phyloP scores from a whole-genome alignment of 2,329 filamentous ascomycete species.

The Cylindrodendrum hubeiense region DNA sequence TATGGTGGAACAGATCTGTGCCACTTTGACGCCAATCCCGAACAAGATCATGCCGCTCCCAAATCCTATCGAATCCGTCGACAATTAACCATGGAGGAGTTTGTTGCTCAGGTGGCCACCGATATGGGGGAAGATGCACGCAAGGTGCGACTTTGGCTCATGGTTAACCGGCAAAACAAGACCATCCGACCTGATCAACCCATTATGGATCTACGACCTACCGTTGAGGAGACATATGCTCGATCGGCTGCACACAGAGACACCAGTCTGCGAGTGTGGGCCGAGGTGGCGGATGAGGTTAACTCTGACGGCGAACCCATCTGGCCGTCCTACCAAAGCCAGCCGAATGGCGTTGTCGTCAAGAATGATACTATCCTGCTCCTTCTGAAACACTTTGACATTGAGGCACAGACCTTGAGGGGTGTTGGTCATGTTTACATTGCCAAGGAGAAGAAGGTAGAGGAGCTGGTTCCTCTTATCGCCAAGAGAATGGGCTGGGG shows the following conservation, averaged over 20 bases:
- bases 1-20: constrained; percentile 89
- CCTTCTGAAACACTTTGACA: constrained; percentile 93
- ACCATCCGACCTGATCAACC: constrained; percentile 92
- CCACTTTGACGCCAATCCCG: constrained; percentile 72
- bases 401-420: constrained; percentile 77
- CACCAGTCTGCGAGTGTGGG: constrained; percentile 85
- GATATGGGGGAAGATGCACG: constrained; percentile 77
- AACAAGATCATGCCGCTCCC: constrained; percentile 78
- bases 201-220: constrained; percentile 81
- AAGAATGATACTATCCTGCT: constrained; percentile 80
- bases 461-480: constrained; percentile 84
- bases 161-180: constrained; percentile 99
- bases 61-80: constrained; percentile 80
- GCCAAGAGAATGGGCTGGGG: constrained; percentile 88
- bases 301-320: constrained; percentile 75
- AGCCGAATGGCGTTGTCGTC: constrained; percentile 67
- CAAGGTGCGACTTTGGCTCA: constrained; percentile 88
- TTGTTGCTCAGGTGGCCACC: constrained; percentile 77
- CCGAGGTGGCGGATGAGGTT: constrained; percentile 79
- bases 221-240: constrained; percentile 76
- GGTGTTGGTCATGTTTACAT: constrained; percentile 91
- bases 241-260: constrained; percentile 71
- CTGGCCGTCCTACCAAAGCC: constrained; percentile 76
- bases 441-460: constrained; percentile 86
- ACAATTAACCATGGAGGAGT: constrained; percentile 80